Conservation (phyloP, 805 yeast species). For the Torulaspora franciscae region DNA sequence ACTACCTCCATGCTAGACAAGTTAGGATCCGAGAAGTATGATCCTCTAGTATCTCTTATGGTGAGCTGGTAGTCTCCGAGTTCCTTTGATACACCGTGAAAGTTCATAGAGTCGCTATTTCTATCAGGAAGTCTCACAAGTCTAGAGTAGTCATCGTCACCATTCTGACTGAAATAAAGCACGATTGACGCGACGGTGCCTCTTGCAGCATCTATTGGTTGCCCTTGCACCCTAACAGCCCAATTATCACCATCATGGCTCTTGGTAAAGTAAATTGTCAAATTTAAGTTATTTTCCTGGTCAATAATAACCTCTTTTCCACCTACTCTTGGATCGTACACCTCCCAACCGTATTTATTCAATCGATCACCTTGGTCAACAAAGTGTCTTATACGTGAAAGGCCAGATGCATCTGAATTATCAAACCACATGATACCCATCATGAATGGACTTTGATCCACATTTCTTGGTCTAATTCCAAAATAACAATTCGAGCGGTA, state of each 20-base stretch:
- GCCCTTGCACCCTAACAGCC: constrained; percentile 70
- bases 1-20: constrained; percentile 27
- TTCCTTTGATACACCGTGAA: constrained; percentile 55
- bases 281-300: constrained; percentile 51
- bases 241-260: constrained; percentile 65
- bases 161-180: constrained; percentile 74
- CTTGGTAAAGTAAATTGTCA: constrained; percentile 74
- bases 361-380: constrained; percentile 71
- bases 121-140: constrained; percentile 26
- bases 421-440: constrained; percentile 89
- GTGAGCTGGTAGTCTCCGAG: constrained; percentile 60
- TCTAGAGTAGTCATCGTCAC: constrained; percentile 34
- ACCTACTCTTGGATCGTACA: constrained; percentile 82
- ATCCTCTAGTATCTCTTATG: constrained; percentile 51
- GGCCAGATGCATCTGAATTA: constrained; percentile 50
- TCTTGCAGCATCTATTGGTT: constrained; percentile 49
- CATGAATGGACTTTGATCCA: constrained; percentile 53
- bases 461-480: constrained; percentile 70
- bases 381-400: constrained; percentile 60
- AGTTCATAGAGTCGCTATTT: constrained; percentile 24
- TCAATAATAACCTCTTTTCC: constrained; percentile 77
- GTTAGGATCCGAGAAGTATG: constrained; percentile 26
- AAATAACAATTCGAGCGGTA: constrained; percentile 81
- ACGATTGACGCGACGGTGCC: constrained; percentile 57
- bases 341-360: constrained; percentile 76